Base-by-base conservation (phyloP, 306 rosid genomes). In the Fragaria vesca region DNA sequence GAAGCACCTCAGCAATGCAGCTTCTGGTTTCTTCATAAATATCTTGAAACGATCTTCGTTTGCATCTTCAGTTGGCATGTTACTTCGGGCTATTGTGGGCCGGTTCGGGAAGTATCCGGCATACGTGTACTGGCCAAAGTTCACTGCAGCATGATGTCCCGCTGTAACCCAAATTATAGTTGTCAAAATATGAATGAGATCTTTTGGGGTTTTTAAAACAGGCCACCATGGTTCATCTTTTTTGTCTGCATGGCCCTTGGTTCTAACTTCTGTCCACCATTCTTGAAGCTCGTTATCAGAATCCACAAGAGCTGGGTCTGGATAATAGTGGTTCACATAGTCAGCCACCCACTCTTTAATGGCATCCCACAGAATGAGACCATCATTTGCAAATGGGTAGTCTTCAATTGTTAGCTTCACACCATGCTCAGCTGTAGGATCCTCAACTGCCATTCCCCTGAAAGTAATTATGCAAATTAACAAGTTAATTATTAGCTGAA, bases 141-240 rank as follows among this genome's bases (percentile, higher is more conserved):
- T 84, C 24, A 80, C 84, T 4, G 84, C 84, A 42, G 85, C 76
- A 62, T 84, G 85, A 76, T 85, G 82, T 1, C 88, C 83, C 12
- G 88, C 77, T 2, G 88, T 71, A 2, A 85, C 88, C 88, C 88
- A 85, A 28, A 75, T 60, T 2, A 85, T 78, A 30, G 69, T 81
- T 7, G 85, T 78, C 20, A 81, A 4, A 72, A 78, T 66, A 2
- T 78, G 80, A 38, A 78, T 65, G 0, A 85, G 74, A 50, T 75
- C 79, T 71, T 81, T 21, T 18, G 68, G 68, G 46, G 73, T 75
- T 58, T 81, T 30, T 54, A 85, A 58, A 26, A 54, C 76, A n/a
- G 83, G 85, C 85, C 88, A 85, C 85, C 87, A 84, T 28, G 87
- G 79, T 45, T 84, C 87, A 24, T 84, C 84, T 30, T 84, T 84